Conservation (phyloP, 345 rosid genomes). For the rapeseed (Brassica napus) region Da-Ae NC_063446.1:59418001-59418500, state of each 20-base stretch:
- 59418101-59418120: too few relatives aligned
- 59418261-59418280: not conserved
- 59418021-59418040: too few relatives aligned
- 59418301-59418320: not conserved
- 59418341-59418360: not conserved
- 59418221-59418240: not conserved
- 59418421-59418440: slow-evolving; percentile 32
- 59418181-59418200: too few relatives aligned
- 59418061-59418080: too few relatives aligned
- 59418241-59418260: not conserved
- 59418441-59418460: slow-evolving; percentile 34
- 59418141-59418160: too few relatives aligned
- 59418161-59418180: too few relatives aligned
- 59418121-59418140: too few relatives aligned
- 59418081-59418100: too few relatives aligned
- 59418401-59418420: slow-evolving; percentile 11
- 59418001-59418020: too few relatives aligned
- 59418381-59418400: slow-evolving; percentile 3
- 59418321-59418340: not conserved
- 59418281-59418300: not conserved
- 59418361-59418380: not conserved
- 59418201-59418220: not conserved
- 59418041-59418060: too few relatives aligned
- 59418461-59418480: not conserved
- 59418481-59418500: slow-evolving; percentile 41